These are phyloP conservation scores for Aspergillus campestris DNA, from an alignment of 495 filamentous ascomycete species.

Conservation along the genomic window DNA sequence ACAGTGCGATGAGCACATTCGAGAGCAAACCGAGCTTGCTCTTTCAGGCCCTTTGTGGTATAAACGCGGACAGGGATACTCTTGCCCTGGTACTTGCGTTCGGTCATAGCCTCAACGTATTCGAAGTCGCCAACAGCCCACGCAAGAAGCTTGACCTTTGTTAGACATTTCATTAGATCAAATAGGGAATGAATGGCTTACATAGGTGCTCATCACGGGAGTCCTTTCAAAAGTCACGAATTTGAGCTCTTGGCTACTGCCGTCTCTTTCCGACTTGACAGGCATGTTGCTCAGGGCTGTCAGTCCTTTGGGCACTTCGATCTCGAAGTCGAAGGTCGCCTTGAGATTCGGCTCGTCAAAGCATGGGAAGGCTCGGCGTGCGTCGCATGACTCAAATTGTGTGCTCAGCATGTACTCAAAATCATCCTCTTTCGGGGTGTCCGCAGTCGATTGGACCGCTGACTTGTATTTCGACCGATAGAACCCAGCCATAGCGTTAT, in stretches of 20 bases:
- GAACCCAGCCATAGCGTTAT: conserved; percentile 93
- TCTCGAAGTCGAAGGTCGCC: conserved; percentile 85
- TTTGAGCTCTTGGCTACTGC: conserved; percentile 56
- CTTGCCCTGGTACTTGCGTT: conserved; percentile 80
- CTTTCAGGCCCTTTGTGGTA: conserved; percentile 81
- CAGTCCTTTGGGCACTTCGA: conserved; percentile 81
- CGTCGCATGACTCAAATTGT: conserved; percentile 95
- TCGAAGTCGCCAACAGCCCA: conserved; percentile 98
- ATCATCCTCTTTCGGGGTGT: conserved; percentile 69
- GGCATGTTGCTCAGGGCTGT: conserved; percentile 94
- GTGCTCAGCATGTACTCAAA: conserved; percentile 92
- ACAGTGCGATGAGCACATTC: conserved; percentile 81
- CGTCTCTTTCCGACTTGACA: conserved; percentile 54
- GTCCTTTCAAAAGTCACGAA: conserved; percentile 76
- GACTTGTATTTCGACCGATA: conserved; percentile 94
- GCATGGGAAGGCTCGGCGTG: conserved; percentile 88
- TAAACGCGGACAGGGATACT: conserved; percentile 91
- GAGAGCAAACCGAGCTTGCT: conserved; percentile 79
- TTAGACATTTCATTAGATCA: conserved; percentile 2
- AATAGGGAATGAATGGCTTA: conserved; percentile 14
- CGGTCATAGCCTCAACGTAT: conserved; percentile 83
- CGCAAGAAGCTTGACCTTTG: conserved; percentile 55
- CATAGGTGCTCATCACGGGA: conserved; percentile 94
- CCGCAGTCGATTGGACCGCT: conserved; percentile 52
- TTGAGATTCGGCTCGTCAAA: conserved; percentile 98